Evolutionary conservation across 148 eudicot species (phyloP), one percentile per base, ranked within the genome.

Genomic region (Tetragonia tetragonoides): DNA sequence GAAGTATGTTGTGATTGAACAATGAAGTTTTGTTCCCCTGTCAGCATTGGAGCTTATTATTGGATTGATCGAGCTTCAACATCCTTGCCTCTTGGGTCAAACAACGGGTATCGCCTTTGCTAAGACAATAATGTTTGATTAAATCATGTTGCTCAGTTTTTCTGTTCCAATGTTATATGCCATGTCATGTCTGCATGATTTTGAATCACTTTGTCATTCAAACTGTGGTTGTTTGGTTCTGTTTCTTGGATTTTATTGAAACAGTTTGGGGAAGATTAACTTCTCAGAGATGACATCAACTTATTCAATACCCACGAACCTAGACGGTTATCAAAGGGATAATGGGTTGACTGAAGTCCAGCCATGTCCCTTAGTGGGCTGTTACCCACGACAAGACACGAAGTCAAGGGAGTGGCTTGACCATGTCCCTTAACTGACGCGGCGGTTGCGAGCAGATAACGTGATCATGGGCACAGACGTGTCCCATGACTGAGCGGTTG

Each of bases 41-140:
- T 38, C 88, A 94, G 95, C 73, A 90, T 94, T 70, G 98, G 97
- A 75, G 97, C 97, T 78, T 94, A 85, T 85, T 88, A 94, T 68
- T 90, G 95, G 93, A 87, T 85, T 78, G 97, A 94, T 77, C 98
- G 97, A 78, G 89, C 93, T 82, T 81, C 90, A 65, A 82, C 93
- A 66, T 88, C 95, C 72, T 78, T 88, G 76, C 88, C 92, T 53
- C 74, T 87, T 72, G 89, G 88, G 66, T 80, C 81, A 44, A 88
- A 66, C 70, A 86, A 70, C 84, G 88, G 95, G 97, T 90, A 84
- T n/a, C 11, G 59, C 74, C 57, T 72, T 18, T 78, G n/a, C 38
- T 16, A 53, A 57, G 63, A 24, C 44, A 18, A 34, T 65, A 24
- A 17, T 66, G 40, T 37, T 47, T 66, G 42, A 44, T 65, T 47